Conservation (phyloP, 2,329 filamentous ascomycete genomes). For the Penicillium palitans region DNA sequence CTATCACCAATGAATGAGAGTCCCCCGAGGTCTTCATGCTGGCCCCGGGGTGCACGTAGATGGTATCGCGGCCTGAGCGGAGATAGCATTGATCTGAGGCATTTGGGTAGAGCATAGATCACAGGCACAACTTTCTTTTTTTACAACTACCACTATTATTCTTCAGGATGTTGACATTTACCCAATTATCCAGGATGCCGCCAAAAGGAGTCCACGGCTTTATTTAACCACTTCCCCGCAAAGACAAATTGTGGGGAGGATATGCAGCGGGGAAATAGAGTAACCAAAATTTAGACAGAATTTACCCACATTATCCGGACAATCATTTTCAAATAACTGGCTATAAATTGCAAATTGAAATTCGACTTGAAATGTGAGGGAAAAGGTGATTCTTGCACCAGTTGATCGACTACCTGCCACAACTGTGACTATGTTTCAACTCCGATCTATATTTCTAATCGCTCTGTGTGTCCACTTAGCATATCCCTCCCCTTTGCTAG, state of each 20-base stretch:
- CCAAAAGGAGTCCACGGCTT: not conserved
- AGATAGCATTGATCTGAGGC: not conserved
- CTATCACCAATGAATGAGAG: not conserved
- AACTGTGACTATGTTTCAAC: not conserved
- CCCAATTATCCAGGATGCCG: not conserved
- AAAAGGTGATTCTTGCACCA: not conserved
- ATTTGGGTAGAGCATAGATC: not conserved
- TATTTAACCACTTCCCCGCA: conserved; percentile 4
- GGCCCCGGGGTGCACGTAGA: not conserved
- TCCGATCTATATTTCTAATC: not conserved
- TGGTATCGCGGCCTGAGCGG: not conserved
- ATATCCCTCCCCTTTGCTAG: not conserved
- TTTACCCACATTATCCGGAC: conserved; percentile 6
- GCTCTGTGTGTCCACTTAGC: not conserved
- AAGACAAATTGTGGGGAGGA: not conserved
- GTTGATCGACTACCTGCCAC: not conserved
- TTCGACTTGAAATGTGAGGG: not conserved
- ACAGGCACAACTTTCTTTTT: not conserved
- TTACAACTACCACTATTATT: too few species aligned
- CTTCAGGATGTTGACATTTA: not conserved
- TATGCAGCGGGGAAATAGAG: not conserved
- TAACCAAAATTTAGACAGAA: not conserved
- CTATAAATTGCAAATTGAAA: not conserved
- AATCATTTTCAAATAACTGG: not conserved
- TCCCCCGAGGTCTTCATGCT: not conserved